Evolutionary conservation across 2,329 filamentous ascomycete genomes (phyloP).

Genomic region (Piedraia hortae): DNA sequence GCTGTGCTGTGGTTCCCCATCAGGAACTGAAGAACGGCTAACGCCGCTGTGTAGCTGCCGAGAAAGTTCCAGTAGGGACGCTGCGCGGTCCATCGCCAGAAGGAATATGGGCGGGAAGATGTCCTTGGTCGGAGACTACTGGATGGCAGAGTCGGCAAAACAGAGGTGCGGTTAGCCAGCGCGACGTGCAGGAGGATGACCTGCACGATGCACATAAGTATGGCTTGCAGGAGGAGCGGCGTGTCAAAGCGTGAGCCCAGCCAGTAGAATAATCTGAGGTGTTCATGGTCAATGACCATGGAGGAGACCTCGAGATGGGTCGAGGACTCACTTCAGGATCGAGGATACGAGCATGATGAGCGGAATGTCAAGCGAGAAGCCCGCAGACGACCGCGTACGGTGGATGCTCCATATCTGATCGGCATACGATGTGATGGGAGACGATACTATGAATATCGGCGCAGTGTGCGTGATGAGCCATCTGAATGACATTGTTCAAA

Average conservation of each 20-base stretch:
- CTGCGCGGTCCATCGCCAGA: constrained; percentile 56
- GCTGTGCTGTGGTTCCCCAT: constrained; percentile 27
- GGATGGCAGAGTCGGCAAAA: constrained; percentile 12
- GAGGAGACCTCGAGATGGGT: constrained; percentile 1
- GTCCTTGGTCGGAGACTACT: constrained; percentile 20
- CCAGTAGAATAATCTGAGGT: constrained; percentile 33
- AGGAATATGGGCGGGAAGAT: constrained; percentile 38
- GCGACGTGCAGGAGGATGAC: constrained; percentile 31
- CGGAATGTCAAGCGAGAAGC: constrained; percentile 38
- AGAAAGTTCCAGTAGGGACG: constrained; percentile 63
- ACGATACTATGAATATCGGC: constrained; percentile 25
- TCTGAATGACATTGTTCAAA: too few relatives aligned
- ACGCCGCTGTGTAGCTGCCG: constrained; percentile 32
- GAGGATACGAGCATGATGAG: constrained; percentile 39
- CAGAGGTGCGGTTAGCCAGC: constrained; percentile 27
- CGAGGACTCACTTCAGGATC: constrained; percentile 30
- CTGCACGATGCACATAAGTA: constrained; percentile 32
- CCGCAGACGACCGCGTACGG: constrained; percentile 28
- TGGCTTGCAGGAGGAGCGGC: constrained; percentile 30
- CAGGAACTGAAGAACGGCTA: constrained; percentile 38
- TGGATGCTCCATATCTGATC: constrained; percentile 40
- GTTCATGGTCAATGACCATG: constrained; percentile 1
- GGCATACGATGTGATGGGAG: constrained; percentile 35
- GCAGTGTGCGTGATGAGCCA: constrained; percentile 13
- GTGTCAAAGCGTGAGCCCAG: constrained; percentile 32